Evolutionary conservation across 441 rosid genomes (phyloP), one percentile per base, ranked within the genome.

Genomic region (Bocquillonia castaneifolia): DNA sequence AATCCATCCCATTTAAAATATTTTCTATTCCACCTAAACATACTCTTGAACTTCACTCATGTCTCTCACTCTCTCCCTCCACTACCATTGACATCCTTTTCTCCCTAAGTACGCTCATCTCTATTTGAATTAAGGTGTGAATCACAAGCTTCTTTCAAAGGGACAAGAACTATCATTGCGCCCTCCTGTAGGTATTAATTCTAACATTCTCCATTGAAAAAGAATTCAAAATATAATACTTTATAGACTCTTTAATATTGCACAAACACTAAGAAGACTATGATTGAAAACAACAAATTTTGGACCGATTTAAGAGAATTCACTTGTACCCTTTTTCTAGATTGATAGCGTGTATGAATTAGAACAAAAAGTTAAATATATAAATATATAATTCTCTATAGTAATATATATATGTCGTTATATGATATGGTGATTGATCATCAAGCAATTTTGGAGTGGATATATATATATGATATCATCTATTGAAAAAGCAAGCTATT

Each of bases 111-210:
- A 39, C 36, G 52, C 44, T 36, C 32, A 42, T 48, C 48, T 48
- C 53, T 69, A 70, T 74, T 63, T 55, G n/a, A 52, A 22, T 34
- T 23, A 74, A 78, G 82, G 73, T 82, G 86, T 85, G 80, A 80
- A 77, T 63, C 75, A 72, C 71, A 85, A 83, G 86, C 77, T 77
- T 83, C 84, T 73, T 72, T 78, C 45, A n/a, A 44, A 68, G 76
- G 80, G 76, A 62, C 82, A 80, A 44, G 66, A 64, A 64, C 78
- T 71, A 83, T 85, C 72, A 85, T 85, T 83, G 83, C 78, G 53
- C 68, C 42, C 61, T 67, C 79, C 74, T 51, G 67, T 71, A 66
- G 76, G 62, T 74, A 71, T 71, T 74, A 55, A 64, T 71, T 69
- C 75, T 74, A 70, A 67, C 78, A 70, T 68, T 70, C 44, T 12